Percentiles rank a stretch among this genome's conserved stretches.
Evolutionary conservation across 2,329 filamentous ascomycete genomes (phyloP).

Genomic region (Neurospora crassa): DNA sequence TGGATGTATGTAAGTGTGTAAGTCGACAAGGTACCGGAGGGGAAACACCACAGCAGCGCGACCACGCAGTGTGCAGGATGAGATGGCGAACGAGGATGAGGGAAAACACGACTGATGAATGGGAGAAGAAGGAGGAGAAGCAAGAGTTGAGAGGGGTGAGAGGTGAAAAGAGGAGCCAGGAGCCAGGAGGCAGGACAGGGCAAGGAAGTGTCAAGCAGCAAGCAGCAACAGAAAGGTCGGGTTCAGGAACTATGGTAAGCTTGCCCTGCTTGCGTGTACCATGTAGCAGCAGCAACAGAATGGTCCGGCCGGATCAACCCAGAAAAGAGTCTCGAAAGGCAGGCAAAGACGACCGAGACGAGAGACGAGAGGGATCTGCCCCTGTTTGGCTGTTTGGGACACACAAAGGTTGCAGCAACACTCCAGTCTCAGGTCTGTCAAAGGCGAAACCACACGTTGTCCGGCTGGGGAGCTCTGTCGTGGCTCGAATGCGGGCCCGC

Average conservation of each 20-base stretch:
- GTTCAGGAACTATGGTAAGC: no score
- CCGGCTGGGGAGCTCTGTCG: conserved; percentile 26
- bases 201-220: conserved; percentile 2
- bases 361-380: no score
- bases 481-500: conserved; percentile 30
- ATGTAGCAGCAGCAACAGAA: background rate
- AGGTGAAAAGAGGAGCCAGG: conserved; percentile 1
- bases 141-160: conserved; percentile 1
- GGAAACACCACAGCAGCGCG: background rate
- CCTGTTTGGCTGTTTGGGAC: no score
- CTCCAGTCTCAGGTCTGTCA: conserved; percentile 10
- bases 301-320: background rate
- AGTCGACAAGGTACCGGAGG: background rate
- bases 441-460: background rate
- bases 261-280: no score
- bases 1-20: background rate
- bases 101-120: background rate
- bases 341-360: background rate
- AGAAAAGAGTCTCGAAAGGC: background rate
- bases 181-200: background rate
- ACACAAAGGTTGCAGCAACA: no score
- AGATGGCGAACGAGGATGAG: background rate
- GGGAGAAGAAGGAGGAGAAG: conserved; percentile 8
- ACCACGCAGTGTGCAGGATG: background rate
- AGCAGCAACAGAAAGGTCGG: background rate